These are phyloP conservation scores for Binderoboletus segoi DNA, from an alignment of 1,284 basidiomycete genomes.

Conservation along the genomic window DNA sequence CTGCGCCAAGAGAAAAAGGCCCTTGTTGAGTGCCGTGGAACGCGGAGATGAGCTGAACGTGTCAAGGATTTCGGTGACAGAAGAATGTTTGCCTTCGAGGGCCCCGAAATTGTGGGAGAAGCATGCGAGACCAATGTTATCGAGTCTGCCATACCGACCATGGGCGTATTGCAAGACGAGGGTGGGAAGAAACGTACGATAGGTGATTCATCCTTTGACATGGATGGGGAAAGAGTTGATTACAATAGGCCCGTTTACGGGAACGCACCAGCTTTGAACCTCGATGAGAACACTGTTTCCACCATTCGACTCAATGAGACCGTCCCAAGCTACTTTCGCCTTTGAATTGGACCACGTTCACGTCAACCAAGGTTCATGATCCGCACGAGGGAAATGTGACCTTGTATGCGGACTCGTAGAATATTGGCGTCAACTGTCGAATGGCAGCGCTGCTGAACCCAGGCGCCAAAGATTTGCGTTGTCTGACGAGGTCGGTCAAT, in stretches of 20 bases:
- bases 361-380: constrained; percentile 19
- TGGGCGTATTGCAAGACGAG: not conserved
- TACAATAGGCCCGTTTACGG: no score
- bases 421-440: constrained; percentile 17
- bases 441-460: constrained; percentile 13
- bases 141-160: constrained; percentile 35
- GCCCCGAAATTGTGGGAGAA: constrained; percentile 42
- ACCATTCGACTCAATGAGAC: constrained; percentile 41
- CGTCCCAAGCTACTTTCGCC: constrained; percentile 55
- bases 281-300: not conserved
- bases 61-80: constrained; percentile 49
- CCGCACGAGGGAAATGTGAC: not conserved
- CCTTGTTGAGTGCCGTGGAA: constrained; percentile 31
- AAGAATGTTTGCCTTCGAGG: constrained; percentile 44
- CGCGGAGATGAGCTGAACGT: constrained; percentile 16
- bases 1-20: constrained; percentile 40
- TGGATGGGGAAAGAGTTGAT: no score
- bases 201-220: constrained; percentile 24
- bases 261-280: not conserved
- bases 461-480: constrained; percentile 33
- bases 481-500: constrained; percentile 28
- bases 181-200: constrained; percentile 37
- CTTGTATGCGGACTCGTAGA: not conserved
- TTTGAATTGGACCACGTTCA: no score
- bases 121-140: constrained; percentile 45